Base-by-base conservation (phyloP, 306 rosid genomes). In the Quillaja saponaria region DNA sequence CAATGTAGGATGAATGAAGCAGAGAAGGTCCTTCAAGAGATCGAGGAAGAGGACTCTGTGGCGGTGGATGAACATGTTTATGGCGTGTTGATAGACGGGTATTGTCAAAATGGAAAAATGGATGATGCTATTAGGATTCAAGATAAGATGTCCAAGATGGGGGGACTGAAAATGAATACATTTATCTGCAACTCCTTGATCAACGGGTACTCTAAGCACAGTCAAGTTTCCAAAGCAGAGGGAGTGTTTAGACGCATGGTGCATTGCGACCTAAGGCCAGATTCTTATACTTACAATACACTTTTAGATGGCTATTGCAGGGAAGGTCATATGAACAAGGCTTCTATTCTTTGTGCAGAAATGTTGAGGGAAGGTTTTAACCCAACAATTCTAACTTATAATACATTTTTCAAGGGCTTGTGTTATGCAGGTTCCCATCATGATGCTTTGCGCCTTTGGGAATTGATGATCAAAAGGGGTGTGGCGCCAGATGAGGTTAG, bases 181-280 rank as follows among this genome's bases (percentile, higher is more conserved):
- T 72, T 91, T 67, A 62, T 88, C 40, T 88, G 85, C 75, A 91
- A 91, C 73, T 81, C 90, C 7, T 69, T 88, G 80, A 81, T 86
- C 66, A 74, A 72, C 11, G 98, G 95, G 59, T 88, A 80, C 54
- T 88, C 95, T 55, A 88, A 84, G 71, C 72, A 71, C 0, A 76
- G 81, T 64, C 81, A 44, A 62, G 61, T 72, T 28, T 19, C 1
- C 11, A 64, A 79, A 31, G 85, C 80, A 0, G 72, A 63, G 39
- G 54, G 64, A 35, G 66, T 70, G 68, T 53, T 82, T 46, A 16
- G 8, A 66, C 35, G 4, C 13, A 82, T 76, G 78, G 52, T 13
- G 54, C 34, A 50, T 35, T 79, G 82, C 82, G 58, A 73, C 13
- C 11, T 82, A 66, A 69, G 31, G 41, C 87, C 85, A n/a, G 80